phyloP scores from a whole-genome alignment of 257 asterid genomes.

The Perilla frutescens region DNA sequence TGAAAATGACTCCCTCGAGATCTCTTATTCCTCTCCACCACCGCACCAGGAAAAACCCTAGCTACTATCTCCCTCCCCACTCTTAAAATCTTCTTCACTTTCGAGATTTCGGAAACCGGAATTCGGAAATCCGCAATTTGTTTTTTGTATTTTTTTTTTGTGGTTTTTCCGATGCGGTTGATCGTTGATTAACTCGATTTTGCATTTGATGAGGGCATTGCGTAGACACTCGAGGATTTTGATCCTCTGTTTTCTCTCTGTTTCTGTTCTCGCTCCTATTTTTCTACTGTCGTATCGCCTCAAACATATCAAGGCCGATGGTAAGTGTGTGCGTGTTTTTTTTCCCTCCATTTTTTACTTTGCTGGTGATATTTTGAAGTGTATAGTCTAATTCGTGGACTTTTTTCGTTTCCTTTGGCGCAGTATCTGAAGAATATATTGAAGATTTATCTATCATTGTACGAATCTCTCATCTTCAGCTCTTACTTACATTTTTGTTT shows the following conservation, averaged over 20 bases:
- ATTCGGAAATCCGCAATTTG: neutral
- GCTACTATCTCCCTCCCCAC: conserved; percentile 31
- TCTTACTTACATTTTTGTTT: conserved; percentile 11
- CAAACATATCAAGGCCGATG: conserved; percentile 60
- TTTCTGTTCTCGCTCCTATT: conserved; percentile 67
- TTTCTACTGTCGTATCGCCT: conserved; percentile 67
- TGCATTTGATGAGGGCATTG: conserved; percentile 67
- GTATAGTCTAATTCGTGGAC: conserved; percentile 25
- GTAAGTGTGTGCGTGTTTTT: conserved; percentile 36
- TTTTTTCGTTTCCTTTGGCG: conserved; percentile 34
- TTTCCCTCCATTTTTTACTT: neutral
- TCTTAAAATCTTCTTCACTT: conserved; percentile 22
- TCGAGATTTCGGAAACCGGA: conserved; percentile 38
- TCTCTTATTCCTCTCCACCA: conserved; percentile 25
- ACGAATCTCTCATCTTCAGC: conserved; percentile 38
- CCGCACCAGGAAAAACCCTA: conserved; percentile 46
- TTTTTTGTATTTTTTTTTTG: neutral
- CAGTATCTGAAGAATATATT: conserved; percentile 60
- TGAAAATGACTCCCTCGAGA: conserved; percentile 39
- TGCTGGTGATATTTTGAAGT: neutral
- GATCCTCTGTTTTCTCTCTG: conserved; percentile 82
- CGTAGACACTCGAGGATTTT: conserved; percentile 77
- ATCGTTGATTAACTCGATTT: conserved; percentile 35
- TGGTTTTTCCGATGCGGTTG: conserved; percentile 44
- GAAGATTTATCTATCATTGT: conserved; percentile 89